Percentiles rank a stretch among this genome's conserved stretches.
Evolutionary conservation across 768 basidiomycete genomes (phyloP).

Genomic region (Suillus fuscotomentosus): DNA sequence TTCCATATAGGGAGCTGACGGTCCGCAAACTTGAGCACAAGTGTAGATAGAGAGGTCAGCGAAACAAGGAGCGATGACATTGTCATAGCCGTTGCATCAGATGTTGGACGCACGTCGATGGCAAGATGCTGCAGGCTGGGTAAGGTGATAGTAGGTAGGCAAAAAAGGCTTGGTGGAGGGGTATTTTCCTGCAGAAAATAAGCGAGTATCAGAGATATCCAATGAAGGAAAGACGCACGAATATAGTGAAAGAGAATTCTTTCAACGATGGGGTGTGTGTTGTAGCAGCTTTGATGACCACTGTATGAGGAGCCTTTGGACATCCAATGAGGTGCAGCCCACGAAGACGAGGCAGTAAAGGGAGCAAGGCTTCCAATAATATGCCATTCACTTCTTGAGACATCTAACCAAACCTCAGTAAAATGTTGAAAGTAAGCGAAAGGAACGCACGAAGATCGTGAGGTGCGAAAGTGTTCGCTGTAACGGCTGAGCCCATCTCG

Average conservation of each 20-base stretch:
- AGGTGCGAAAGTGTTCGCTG: constrained; percentile 48
- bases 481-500: constrained; percentile 51
- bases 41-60: constrained; percentile 6
- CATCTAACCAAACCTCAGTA: constrained; percentile 38
- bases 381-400: constrained; percentile 51
- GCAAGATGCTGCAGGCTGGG: constrained; percentile 49
- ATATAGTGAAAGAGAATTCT: constrained; percentile 59
- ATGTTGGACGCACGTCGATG: constrained; percentile 45
- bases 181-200: constrained; percentile 12
- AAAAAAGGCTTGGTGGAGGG: constrained; percentile 11
- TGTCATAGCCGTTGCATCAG: constrained; percentile 4
- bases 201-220: constrained; percentile 5
- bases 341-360: constrained; percentile 49
- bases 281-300: constrained; percentile 43
- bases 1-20: constrained; percentile 29
- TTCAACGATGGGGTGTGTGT: constrained; percentile 53
- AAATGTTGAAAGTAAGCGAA: neutral
- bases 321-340: constrained; percentile 65
- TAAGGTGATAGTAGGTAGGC: constrained; percentile 31
- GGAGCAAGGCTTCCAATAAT: constrained; percentile 47
- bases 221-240: constrained; percentile 38
- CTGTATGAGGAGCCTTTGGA: constrained; percentile 50
- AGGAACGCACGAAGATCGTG: constrained; percentile 55
- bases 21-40: constrained; percentile 5
- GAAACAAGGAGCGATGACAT: neutral